Evolutionary conservation across 495 filamentous ascomycete species (phyloP), one percentile per base, ranked within the genome.

Genomic region (Daldinia decipiens): DNA sequence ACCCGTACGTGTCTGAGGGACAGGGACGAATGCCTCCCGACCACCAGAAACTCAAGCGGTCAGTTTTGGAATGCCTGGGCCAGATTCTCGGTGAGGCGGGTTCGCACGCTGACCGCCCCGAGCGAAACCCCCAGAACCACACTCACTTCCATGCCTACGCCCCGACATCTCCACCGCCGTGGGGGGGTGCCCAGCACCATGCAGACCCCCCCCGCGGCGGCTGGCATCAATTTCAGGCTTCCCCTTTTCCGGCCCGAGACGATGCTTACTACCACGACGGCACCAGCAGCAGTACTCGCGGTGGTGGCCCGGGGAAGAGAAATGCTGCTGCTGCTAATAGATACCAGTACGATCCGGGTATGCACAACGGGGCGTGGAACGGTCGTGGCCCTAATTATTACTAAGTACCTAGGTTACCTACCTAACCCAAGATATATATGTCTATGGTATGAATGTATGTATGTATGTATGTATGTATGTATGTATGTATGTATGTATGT

Each of bases 71-170:
- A 19, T 58, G 36, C 29, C n/a, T 64, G 39, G 43, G 47, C 4
- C 31, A 57, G 40, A n/a, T 57, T 17, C 31, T 65, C 39, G 54
- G 51, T 26, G 63, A 63, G 43, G 39, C 57, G 59, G 17, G 50
- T 8, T 45, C 40, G 36, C 59, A 45, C 9, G 57, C 55, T 51
- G 17, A 45, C 15, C 40, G 32, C 21, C 19, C 43, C 21, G 65
- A 68, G 52, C 45, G 34, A n/a, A 34, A 36, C 54, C 56, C 36
- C 19, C 59, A 65, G 38, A 60, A 34, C 59, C 69, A 65, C 29
- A 52, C 58, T 34, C 65, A 65, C 32, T 65, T 61, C 40, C 40
- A 65, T 40, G 17, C 47, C 13, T 34, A 62, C 17, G 26, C 43
- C 19, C 57, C 68, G 19, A 17, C 65, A 38, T 19, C 65, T 32